Base-by-base conservation (phyloP, 352 stramenopile species). In the Phytophthora cryptogea region DNA sequence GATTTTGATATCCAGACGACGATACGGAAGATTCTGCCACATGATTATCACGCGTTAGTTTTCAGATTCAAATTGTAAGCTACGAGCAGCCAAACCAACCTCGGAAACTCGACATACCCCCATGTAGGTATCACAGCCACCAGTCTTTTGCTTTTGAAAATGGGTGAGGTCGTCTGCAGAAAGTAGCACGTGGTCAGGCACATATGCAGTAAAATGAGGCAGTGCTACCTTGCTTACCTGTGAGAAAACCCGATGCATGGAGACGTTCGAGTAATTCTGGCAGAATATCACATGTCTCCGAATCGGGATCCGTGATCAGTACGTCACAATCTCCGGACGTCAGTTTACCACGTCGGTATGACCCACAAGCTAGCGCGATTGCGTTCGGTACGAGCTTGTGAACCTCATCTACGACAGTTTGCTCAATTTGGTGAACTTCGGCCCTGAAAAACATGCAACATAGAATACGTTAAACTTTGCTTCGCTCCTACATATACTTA, bases 1-100 rank as follows among this genome's bases (percentile, higher is more conserved):
- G 35, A 96, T 76, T 59, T 95, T 96, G 64, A 96, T 88, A 33
- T 96, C 86, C 8, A 96, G 44, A 1, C 88, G 82, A 4, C 88
- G 86, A 63, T 84, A 72, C 2, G 68, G 77, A 11, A 83, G 64
- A 45, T 76, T 69, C 68, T 77, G 33, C 43, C 17, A 45, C 5
- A 50, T n/a, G n/a, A n/a, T 9, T 26, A 49, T 23, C 11, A 35
- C 14, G 13, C 11, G 27, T 60, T 35, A 66, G 27, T 26, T 47
- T 46, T n/a, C 20, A 26, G 16, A 2, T 26, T 54, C 0, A 4
- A 32, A 20, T 8, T 46, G n/a, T 8, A 23, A 6, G 30, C 11
- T 37, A 13, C 13, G 27, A 65, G 20, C 10, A 33, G 3, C 3
- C 4, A 41, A 27, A 57, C 44, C n/a, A 49, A 91, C 80, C 68